phyloP scores from a whole-genome alignment of 1,284 basidiomycete species.

The Quambalaria eucalypti region DNA sequence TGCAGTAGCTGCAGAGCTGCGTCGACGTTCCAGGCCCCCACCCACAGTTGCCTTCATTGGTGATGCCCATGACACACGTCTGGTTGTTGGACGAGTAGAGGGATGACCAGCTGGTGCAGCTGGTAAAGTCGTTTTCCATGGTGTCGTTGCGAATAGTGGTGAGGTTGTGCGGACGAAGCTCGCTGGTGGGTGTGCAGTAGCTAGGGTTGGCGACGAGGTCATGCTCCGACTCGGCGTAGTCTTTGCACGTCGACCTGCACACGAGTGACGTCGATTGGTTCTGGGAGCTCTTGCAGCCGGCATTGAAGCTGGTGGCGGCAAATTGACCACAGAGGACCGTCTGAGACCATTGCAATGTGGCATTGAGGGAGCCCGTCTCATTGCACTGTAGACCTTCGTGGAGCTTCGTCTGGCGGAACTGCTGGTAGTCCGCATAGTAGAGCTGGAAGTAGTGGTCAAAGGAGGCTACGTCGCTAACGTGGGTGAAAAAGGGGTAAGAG shows the following conservation, averaged over 20 bases:
- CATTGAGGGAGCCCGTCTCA: slow-evolving; percentile 23
- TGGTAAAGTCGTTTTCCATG: slow-evolving; percentile 46
- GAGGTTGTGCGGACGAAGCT: slow-evolving; percentile 21
- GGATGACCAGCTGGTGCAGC: slow-evolving; percentile 47
- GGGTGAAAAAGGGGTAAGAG: slow-evolving; percentile 45
- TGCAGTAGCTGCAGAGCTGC: slow-evolving; percentile 49
- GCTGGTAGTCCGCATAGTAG: slow-evolving; percentile 47
- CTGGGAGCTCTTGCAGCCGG: slow-evolving; percentile 21
- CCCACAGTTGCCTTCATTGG: slow-evolving; percentile 51
- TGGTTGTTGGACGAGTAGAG: slow-evolving; percentile 46
- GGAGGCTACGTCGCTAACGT: slow-evolving; percentile 46
- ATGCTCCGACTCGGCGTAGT: slow-evolving; percentile 24
- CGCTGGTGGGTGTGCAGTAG: slow-evolving; percentile 27
- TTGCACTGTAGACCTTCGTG: slow-evolving; percentile 29
- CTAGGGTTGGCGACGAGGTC: slow-evolving; percentile 31
- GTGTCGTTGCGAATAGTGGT: slow-evolving; percentile 34
- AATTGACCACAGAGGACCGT: slow-evolving; percentile 40
- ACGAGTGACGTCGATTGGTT: slow-evolving; percentile 24
- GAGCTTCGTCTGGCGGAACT: slow-evolving; percentile 38
- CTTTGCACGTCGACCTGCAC: slow-evolving; percentile 39
- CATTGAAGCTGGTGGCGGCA: slow-evolving; percentile 28
- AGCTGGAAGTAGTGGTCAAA: slow-evolving; percentile 48
- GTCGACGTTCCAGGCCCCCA: slow-evolving; percentile 44
- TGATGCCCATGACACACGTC: slow-evolving; percentile 47
- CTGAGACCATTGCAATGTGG: slow-evolving; percentile 35